Evolutionary conservation across 345 rosid species (phyloP).

Genomic region (Cardamine chenopodiifolia): DNA sequence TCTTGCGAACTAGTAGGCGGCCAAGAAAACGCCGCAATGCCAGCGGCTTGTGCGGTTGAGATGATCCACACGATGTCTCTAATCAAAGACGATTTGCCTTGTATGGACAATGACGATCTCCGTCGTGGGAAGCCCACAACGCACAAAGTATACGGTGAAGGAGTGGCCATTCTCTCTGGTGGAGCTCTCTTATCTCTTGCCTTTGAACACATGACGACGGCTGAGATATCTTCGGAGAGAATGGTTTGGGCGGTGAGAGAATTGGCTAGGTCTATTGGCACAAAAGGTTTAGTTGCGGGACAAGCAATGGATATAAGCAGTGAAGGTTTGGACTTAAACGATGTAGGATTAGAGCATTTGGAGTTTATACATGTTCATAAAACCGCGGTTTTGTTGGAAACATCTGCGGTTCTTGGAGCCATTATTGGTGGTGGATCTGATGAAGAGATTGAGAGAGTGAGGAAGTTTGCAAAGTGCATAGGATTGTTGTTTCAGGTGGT

Average conservation of each 20-base stretch:
- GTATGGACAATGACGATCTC: constrained; percentile 72
- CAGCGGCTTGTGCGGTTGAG: constrained; percentile 68
- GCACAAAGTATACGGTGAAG: constrained; percentile 61
- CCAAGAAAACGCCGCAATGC: constrained; percentile 48
- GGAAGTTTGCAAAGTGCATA: constrained; percentile 68
- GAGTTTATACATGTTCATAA: constrained; percentile 88
- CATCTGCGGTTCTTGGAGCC: constrained; percentile 79
- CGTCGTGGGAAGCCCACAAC: constrained; percentile 64
- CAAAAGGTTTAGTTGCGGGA: constrained; percentile 80
- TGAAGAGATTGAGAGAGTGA: constrained; percentile 70
- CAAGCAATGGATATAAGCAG: constrained; percentile 79
- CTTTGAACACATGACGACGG: constrained; percentile 51
- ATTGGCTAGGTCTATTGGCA: constrained; percentile 66
- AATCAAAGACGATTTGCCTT: constrained; percentile 75
- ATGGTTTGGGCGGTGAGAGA: constrained; percentile 67
- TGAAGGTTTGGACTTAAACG: constrained; percentile 54
- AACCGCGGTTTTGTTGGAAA: constrained; percentile 77
- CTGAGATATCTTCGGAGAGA: constrained; percentile 43
- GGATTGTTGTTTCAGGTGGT: constrained; percentile 94
- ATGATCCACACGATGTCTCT: constrained; percentile 77
- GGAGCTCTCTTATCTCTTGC: constrained; percentile 65
- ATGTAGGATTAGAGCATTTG: constrained; percentile 61
- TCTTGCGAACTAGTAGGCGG: constrained; percentile 71
- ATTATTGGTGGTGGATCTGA: constrained; percentile 73
- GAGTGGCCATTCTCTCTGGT: constrained; percentile 57